Base-by-base conservation (phyloP, 2,329 filamentous ascomycete species). In the Pyrenochaeta sp. region DNA sequence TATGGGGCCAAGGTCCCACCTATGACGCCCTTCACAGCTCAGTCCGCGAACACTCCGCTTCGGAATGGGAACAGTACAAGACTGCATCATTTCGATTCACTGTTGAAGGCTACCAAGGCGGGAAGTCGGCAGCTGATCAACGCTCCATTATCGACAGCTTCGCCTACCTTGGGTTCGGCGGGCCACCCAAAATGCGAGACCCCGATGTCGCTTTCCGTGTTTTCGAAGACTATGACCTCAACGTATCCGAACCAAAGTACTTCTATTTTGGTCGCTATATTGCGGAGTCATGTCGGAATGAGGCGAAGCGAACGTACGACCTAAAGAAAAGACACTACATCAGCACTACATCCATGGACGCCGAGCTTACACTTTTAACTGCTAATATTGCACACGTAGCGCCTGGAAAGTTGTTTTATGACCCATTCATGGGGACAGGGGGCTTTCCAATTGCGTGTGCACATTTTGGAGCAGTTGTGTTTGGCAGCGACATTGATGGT, bases 321-420 rank as follows among this genome's bases (percentile, higher is more conserved):
- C 82, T 99, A 18, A 99, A 99, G 81, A 97, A 96, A 77, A 83
- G 95, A 23, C 84, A 85, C 33, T 99, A 99, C 72, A 98, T 99
- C 67, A 92, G 90, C 63, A 98, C 94, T 0, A 99, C 95, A 0
- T 95, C 91, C 40, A 98, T 99, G 95, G 95, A 99, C 72, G 90
- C 94, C 0, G 95, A 98, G 74, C 82, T 99, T 37, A 91, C 92
- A 11, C 83, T 99, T 1, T 81, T 99, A 18, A 97, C 93, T 0
- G 95, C 94, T 1, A 99, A 98, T 69, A 87, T 99, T 63, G 91
- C 91, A 0, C 85, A 91, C 12, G 92, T 92, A 0, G 88, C 81
- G 0, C 90, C 92, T 0, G 94, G 92, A 0, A 96, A 91, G 70
- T 73, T 98, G 2, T 91, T 96, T 67, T 97, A 94, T 68, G 95